Evolutionary conservation across 306 rosid genomes (phyloP).

Genomic region (Dryas octopetala): DNA sequence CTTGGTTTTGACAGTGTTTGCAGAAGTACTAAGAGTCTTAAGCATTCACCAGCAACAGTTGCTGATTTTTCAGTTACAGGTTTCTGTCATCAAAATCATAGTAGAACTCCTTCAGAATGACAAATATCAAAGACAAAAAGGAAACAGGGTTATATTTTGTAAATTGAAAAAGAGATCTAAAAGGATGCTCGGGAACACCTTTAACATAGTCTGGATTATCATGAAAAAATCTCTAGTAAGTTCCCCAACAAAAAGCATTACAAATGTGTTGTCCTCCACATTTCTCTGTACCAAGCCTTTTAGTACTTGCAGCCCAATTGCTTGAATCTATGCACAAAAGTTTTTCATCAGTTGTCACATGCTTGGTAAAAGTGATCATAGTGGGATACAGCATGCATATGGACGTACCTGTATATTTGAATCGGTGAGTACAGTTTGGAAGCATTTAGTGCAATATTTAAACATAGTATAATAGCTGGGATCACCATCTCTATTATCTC

Average conservation of each 20-base stretch:
- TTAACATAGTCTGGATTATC: conserved; percentile 53
- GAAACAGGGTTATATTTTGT: conserved; percentile 13
- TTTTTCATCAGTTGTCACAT: conserved; percentile 29
- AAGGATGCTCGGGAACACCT: conserved; percentile 46
- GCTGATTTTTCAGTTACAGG: conserved; percentile 73
- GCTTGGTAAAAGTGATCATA: conserved; percentile 14
- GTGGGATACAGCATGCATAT: conserved; percentile 21
- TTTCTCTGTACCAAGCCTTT: conserved; percentile 61
- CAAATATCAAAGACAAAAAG: conserved; percentile 17
- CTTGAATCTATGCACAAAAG: conserved; percentile 63
- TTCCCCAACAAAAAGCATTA: conserved; percentile 76
- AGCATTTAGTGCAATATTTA: conserved; percentile 54
- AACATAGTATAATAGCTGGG: conserved; percentile 36
- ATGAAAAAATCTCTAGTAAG: conserved; percentile 53
- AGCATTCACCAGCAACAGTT: conserved; percentile 62
- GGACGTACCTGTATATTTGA: conserved; percentile 68
- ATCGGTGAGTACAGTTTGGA: conserved; percentile 61
- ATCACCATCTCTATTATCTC: conserved; percentile 40
- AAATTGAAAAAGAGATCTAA: background rate
- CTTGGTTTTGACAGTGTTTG: conserved; percentile 61
- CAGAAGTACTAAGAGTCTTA: conserved; percentile 73
- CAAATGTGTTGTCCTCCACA: conserved; percentile 54
- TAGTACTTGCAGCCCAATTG: conserved; percentile 79
- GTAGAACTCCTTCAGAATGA: conserved; percentile 29
- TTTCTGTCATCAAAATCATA: conserved; percentile 50